These are phyloP conservation scores for Xylaria sp. DNA, from an alignment of 2,329 filamentous ascomycete species.

Conservation along the genomic window DNA sequence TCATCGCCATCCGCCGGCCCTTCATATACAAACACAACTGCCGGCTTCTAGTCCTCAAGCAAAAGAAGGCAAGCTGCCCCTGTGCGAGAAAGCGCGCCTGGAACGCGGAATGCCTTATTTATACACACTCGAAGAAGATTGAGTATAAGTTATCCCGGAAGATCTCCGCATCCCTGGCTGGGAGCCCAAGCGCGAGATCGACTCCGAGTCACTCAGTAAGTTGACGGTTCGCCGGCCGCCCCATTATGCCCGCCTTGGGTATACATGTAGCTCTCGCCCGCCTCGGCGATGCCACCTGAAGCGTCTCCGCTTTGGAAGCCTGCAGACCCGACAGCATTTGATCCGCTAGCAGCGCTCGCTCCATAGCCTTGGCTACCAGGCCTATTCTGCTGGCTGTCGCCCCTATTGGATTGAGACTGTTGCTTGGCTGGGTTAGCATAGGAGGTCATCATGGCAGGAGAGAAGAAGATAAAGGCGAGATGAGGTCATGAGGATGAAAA, in stretches of 20 bases:
- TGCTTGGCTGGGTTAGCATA: conserved; percentile 52
- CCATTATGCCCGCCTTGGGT: conserved; percentile 68
- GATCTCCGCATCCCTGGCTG: conserved; percentile 31
- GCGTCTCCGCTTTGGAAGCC: conserved; percentile 60
- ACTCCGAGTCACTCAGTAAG: conserved; percentile 57
- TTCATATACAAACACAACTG: conserved; percentile 47
- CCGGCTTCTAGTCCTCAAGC: conserved; percentile 24
- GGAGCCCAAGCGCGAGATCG: conserved; percentile 26
- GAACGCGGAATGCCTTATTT: conserved; percentile 46
- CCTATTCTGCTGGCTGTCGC: conserved; percentile 63
- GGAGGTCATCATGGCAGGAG: conserved; percentile 1
- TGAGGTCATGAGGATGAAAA: conserved; percentile 21
- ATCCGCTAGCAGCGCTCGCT: conserved; percentile 54
- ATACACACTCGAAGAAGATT: conserved; percentile 49
- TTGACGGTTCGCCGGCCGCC: conserved; percentile 58
- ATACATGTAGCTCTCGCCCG: conserved; percentile 64
- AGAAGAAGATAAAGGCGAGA: neutral
- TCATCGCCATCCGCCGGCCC: conserved; percentile 40
- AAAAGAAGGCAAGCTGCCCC: conserved; percentile 13
- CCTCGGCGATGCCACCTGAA: conserved; percentile 57
- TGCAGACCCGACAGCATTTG: conserved; percentile 55
- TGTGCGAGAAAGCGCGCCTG: conserved; percentile 27
- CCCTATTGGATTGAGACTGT: conserved; percentile 83
- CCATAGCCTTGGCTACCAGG: conserved; percentile 66
- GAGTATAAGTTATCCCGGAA: conserved; percentile 42